Base-by-base conservation (phyloP, 2,329 filamentous ascomycete species). In the Fusarium sp. region DNA sequence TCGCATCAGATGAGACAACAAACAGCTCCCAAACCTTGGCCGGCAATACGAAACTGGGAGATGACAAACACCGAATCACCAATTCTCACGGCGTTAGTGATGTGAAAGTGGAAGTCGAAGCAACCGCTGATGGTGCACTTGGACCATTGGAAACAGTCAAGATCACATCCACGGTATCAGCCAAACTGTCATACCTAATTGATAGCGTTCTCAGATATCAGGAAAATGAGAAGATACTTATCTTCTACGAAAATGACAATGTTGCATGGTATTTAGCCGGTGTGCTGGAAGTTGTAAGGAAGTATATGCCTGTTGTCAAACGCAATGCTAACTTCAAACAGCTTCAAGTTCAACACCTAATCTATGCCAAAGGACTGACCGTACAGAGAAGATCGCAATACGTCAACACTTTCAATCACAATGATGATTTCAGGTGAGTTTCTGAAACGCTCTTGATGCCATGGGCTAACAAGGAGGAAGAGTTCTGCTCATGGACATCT, bases 171-270 rank as follows among this genome's bases (percentile, higher is more conserved):
- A 98, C 95, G 0, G 90, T 91, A 0, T 98, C 95, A 0, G 91
- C 93, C 0, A 98, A 98, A 81, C 86, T 98, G 6, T 95, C 93
- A 6, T 98, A 98, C 78, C 85, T 98, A 11, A 84, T 98, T 24
- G 92, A 95, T 61, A 87, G 90, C 38, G 90, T 98, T 18, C 81
- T 91, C 10, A 85, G 88, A 59, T 86, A 95, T 70, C 90, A 96
- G 60, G 82, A 86, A 2, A 83, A 88, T 0, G 95, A 98, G 78
- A 97, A 98, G 81, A 96, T 97, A 7, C 90, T 98, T 59, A 89
- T 98, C 15, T 98, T 98, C 81, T 98, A 98, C 80, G 94, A 97
- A 69, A 92, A 93, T 38, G 93, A 96, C 69, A 96, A 97, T 75
- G 88, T 93, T 5, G 95, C 94, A 3, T 97, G 90, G 81, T 98